Evolutionary conservation across 2,329 filamentous ascomycete genomes (phyloP).

Genomic region (Botrytis deweyae): DNA sequence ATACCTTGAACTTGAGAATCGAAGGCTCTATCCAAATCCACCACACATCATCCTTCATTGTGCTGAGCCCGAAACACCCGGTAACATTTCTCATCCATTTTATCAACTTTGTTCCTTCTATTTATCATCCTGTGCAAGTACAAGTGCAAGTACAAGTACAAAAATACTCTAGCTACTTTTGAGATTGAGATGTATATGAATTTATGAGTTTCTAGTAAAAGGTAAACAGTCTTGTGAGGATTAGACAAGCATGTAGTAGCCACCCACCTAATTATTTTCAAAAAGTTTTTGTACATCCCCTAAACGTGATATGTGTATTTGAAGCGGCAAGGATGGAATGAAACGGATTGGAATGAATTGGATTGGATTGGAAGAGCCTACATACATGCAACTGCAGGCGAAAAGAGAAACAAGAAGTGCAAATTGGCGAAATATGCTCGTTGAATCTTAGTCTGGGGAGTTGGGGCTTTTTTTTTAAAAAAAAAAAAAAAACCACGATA

Average conservation of each 20-base stretch:
- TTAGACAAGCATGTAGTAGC: not conserved
- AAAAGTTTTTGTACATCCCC: not conserved
- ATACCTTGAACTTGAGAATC: not conserved
- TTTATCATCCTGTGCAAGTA: not conserved
- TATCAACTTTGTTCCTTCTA: not conserved
- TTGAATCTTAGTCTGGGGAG: not conserved
- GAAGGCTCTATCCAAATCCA: not conserved
- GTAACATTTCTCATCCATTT: fast-evolving
- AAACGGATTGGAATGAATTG: too few relatives aligned
- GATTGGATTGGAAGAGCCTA: not conserved
- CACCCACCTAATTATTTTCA: not conserved
- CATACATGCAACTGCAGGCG: not conserved
- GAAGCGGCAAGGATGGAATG: not conserved
- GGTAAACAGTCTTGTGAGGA: not conserved
- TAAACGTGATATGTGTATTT: not conserved
- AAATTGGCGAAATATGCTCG: too few relatives aligned
- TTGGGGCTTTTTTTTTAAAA: not conserved
- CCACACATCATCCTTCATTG: not conserved
- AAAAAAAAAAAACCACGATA: not conserved
- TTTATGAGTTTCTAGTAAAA: not conserved
- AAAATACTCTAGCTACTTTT: not conserved
- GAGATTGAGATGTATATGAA: not conserved
- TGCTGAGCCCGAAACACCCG: not conserved
- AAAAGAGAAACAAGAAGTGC: not conserved
- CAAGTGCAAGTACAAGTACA: not conserved